Base-by-base conservation (phyloP, 371 early-diverging fungal genomes). In the Circinella minor region DNA sequence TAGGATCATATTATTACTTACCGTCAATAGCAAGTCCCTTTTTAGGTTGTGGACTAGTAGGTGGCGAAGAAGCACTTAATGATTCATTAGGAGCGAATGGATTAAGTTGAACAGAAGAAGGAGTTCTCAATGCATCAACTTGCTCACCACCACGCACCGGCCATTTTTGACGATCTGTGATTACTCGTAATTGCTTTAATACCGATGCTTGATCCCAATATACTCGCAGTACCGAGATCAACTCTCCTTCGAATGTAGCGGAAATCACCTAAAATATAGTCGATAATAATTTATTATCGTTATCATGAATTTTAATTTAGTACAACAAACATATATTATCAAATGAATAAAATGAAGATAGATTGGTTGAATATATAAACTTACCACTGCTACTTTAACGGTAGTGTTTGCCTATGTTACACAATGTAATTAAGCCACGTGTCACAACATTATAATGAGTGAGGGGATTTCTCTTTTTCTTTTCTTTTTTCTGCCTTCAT, bases 191-290 rank as follows among this genome's bases (percentile, higher is more conserved):
- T 59, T 84, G 84, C 49, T 78, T 78, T 57, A 84, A 70, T 20
- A 84, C 75, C 14, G 74, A 76, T 3, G 82, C 84, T 67, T 84
- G 84, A 60, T 84, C 84, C 84, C 84, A 84, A 62, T 72, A 72
- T 38, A 80, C 72, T 6, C 81, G 79, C 63, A 84, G 67, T 1
- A 70, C 66, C 4, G 76, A 59, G 49, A 84, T 84, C 51, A 71
- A 66, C 13, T 71, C n/a, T 6, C 65, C 69, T 15, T 71, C 71
- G 71, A 83, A 84, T 4, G 63, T 55, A 48, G 74, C 84, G 20
- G 84, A 82, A 27, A 76, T 68, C 13, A 81, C 74, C 84, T 84
- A 73, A 20, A 20, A 14, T 9, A 72, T 4, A 20, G 54, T 49
- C 10, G 47, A 9, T 3, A 0, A 47, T 47, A 47, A 47, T 11